Percentiles rank a stretch among this genome's conserved stretches.
Conservation (phyloP, 2,329 filamentous ascomycete species). For the Fusarium equiseti region DNA sequence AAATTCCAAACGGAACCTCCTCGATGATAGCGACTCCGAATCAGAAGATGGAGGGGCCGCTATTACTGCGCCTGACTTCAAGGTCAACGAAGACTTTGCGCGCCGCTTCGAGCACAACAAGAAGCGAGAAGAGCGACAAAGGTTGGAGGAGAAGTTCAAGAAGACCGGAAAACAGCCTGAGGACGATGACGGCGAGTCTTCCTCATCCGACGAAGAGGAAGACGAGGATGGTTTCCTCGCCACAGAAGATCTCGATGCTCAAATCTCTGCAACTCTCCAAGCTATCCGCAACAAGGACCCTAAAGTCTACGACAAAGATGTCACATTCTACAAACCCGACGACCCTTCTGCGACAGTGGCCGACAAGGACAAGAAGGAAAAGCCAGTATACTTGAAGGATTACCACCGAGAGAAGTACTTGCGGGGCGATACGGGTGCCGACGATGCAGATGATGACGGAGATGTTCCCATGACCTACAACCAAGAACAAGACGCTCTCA, state of each 20-base stretch:
- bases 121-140: constrained; percentile 88
- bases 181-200: constrained; percentile 67
- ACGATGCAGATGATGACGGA: constrained; percentile 70
- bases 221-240: constrained; percentile 91
- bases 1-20: constrained; percentile 61
- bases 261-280: constrained; percentile 87
- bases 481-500: constrained; percentile 88
- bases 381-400: constrained; percentile 86
- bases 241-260: constrained; percentile 84
- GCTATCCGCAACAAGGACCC: constrained; percentile 94
- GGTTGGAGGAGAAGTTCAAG: constrained; percentile 86
- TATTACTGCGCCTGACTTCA: constrained; percentile 67
- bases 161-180: constrained; percentile 57
- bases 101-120: constrained; percentile 96
- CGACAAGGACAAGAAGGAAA: constrained; percentile 73
- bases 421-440: constrained; percentile 72
- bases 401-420: constrained; percentile 94
- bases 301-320: constrained; percentile 83
- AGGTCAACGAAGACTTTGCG: constrained; percentile 92
- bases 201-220: constrained; percentile 83
- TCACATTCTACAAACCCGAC: constrained; percentile 81
- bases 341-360: constrained; percentile 53
- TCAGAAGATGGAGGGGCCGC: constrained; percentile 58
- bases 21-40: constrained; percentile 68
- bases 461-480: constrained; percentile 77